These are phyloP conservation scores for Dimargaris cristalligena DNA, from an alignment of 192 early-diverging fungal species.

Conservation along the genomic window DNA sequence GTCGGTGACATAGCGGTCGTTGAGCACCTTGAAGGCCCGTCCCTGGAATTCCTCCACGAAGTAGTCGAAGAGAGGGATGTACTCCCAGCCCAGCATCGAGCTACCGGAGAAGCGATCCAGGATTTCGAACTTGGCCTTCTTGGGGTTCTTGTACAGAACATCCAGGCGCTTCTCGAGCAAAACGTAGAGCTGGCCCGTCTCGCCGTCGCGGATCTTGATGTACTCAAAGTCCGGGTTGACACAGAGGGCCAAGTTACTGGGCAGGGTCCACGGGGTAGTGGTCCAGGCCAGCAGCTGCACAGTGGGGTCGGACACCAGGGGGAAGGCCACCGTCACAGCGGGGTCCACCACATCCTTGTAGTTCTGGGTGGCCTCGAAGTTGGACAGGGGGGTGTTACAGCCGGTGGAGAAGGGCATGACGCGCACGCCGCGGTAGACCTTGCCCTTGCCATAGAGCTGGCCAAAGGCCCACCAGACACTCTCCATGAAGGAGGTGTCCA, in stretches of 20 bases:
- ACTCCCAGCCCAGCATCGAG: conserved; percentile 72
- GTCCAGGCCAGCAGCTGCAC: conserved; percentile 88
- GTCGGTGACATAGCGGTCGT: conserved; percentile 85
- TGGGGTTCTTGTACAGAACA: conserved; percentile 81
- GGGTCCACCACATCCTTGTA: conserved; percentile 97
- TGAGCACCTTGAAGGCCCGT: conserved; percentile 67
- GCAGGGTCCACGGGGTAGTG: conserved; percentile 97
- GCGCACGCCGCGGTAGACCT: conserved; percentile 83
- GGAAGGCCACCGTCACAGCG: conserved; percentile 85
- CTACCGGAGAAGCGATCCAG: conserved; percentile 58
- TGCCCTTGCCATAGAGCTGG: conserved; percentile 83
- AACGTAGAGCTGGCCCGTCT: conserved; percentile 70
- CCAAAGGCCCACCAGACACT: conserved; percentile 99
- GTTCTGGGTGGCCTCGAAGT: conserved; percentile 93
- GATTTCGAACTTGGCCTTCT: conserved; percentile 87
- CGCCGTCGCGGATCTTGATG: conserved; percentile 81
- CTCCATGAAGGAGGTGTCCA: conserved; percentile 95
- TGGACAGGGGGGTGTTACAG: conserved; percentile 81
- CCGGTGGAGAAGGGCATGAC: conserved; percentile 97
- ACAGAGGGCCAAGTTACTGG: conserved; percentile 85
- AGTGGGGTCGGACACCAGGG: conserved; percentile 61
- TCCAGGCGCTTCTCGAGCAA: conserved; percentile 71
- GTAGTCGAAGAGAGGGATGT: conserved; percentile 85
- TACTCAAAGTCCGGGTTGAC: conserved; percentile 90
- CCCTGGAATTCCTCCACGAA: conserved; percentile 50